Evolutionary conservation across 169 alveolate genomes (phyloP).

Genomic region (Eimeria tenella): DNA sequence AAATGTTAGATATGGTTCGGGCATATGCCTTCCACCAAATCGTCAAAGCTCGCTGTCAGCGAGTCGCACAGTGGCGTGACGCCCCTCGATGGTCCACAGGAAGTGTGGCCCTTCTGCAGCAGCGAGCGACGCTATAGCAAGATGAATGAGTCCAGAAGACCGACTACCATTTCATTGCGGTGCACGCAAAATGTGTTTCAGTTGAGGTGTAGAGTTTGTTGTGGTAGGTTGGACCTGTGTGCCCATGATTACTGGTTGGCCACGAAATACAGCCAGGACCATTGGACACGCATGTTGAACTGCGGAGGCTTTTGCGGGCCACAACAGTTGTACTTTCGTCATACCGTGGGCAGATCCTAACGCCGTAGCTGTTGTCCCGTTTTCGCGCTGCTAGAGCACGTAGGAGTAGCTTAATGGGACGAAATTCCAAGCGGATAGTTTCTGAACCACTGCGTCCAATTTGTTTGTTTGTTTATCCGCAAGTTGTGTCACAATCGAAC

Average conservation of each 20-base stretch:
- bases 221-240: conserved; percentile 21
- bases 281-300: conserved; percentile 12
- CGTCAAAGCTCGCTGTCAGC: conserved; percentile 26
- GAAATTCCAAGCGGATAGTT: too few relatives aligned
- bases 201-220: neutral
- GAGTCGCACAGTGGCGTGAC: conserved; percentile 43
- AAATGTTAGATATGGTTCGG: neutral
- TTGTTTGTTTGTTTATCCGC: too few relatives aligned
- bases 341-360: conserved; percentile 16
- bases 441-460: too few relatives aligned
- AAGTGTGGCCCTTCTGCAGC: conserved; percentile 1
- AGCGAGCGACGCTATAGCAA: conserved; percentile 49
- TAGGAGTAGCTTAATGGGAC: neutral
- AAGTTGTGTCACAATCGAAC: too few relatives aligned
- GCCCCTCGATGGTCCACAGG: conserved; percentile 35
- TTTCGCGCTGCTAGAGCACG: neutral
- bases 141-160: conserved; percentile 56
- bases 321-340: conserved; percentile 56
- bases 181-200: conserved; percentile 47
- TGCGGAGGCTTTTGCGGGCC: conserved; percentile 55
- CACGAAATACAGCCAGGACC: conserved; percentile 15
- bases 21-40: conserved; percentile 54
- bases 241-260: conserved; percentile 63
- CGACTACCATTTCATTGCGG: conserved; percentile 48
- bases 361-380: neutral